Percentiles rank a stretch among this genome's conserved stretches.
phyloP scores from a whole-genome alignment of 768 basidiomycete species.

The Cystobasidiopsis lactophilus region DNA sequence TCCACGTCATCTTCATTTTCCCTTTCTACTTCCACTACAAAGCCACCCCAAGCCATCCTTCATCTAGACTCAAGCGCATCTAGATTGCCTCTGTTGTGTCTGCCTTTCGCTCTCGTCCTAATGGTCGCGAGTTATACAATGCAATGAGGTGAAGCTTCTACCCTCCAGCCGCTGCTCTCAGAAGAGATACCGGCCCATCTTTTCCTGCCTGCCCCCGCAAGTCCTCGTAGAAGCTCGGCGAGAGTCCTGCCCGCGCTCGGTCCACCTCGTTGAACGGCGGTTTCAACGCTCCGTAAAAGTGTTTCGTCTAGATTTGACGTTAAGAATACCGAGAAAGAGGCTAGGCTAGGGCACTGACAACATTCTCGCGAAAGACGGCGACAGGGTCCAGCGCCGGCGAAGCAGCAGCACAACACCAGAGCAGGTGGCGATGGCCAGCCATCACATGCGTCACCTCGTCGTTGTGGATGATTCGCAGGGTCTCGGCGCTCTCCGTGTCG shows the following conservation, averaged over 20 bases:
- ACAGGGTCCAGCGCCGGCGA: slow-evolving; percentile 35
- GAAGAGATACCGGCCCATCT: neutral
- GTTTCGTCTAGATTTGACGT: slow-evolving; percentile 19
- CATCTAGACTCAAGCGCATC: too few species aligned
- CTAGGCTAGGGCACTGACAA: too few species aligned
- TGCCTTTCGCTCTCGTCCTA: neutral
- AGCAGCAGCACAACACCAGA: slow-evolving; percentile 42
- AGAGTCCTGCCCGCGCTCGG: slow-evolving; percentile 50
- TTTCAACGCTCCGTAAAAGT: slow-evolving; percentile 51
- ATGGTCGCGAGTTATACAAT: neutral
- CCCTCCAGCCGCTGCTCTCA: neutral
- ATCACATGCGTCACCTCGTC: slow-evolving; percentile 39
- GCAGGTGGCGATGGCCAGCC: slow-evolving; percentile 56
- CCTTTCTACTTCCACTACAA: too few species aligned
- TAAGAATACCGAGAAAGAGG: neutral
- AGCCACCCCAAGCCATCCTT: too few species aligned
- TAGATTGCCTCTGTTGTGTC: too few species aligned
- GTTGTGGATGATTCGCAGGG: slow-evolving; percentile 34
- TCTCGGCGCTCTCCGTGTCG: slow-evolving; percentile 45
- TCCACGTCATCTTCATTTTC: too few species aligned
- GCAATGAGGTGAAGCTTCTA: neutral
- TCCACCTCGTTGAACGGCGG: slow-evolving; percentile 61
- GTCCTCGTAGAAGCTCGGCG: slow-evolving; percentile 46
- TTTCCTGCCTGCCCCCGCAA: slow-evolving; percentile 30
- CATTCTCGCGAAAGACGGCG: slow-evolving; percentile 44